Conservation (phyloP, 306 rosid genomes). For the Canavalia ensiformis region DNA sequence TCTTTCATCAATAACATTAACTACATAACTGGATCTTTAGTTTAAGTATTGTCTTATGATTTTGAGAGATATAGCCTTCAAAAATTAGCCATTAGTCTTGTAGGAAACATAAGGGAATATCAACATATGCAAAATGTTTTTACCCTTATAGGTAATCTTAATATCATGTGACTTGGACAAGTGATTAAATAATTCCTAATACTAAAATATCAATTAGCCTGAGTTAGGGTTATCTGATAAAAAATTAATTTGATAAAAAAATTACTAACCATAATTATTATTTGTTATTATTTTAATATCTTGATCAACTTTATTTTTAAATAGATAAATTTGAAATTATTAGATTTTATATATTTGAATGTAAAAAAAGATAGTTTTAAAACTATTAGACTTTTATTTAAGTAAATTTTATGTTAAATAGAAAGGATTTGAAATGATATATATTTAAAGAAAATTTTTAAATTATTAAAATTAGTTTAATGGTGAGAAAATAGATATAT, state of each 20-base stretch:
- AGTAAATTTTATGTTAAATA: no score
- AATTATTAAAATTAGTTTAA: no score
- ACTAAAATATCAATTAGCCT: not conserved
- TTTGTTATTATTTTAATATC: not conserved
- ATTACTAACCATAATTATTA: not conserved
- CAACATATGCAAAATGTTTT: not conserved
- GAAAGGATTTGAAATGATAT: no score
- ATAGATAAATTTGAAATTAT: no score
- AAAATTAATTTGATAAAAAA: not conserved
- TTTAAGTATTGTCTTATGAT: not conserved
- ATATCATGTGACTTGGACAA: not conserved
- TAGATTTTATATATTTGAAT: no score
- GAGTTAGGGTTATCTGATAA: not conserved
- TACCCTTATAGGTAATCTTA: not conserved
- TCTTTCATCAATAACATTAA: constrained; percentile 2
- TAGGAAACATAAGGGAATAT: not conserved
- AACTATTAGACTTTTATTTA: no score
- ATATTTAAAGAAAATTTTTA: no score
- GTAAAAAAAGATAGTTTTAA: no score
- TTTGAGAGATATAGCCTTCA: not conserved
- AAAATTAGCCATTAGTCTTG: not conserved
- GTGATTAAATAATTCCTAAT: not conserved
- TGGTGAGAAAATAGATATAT: no score
- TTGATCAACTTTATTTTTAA: not conserved
- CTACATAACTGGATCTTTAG: constrained; percentile 6